A percentile compares a stretch with the other conserved stretches of the same genome.
phyloP scores from a whole-genome alignment of 2,329 filamentous ascomycete species.

The Stagonosporopsis rhizophila region DNA sequence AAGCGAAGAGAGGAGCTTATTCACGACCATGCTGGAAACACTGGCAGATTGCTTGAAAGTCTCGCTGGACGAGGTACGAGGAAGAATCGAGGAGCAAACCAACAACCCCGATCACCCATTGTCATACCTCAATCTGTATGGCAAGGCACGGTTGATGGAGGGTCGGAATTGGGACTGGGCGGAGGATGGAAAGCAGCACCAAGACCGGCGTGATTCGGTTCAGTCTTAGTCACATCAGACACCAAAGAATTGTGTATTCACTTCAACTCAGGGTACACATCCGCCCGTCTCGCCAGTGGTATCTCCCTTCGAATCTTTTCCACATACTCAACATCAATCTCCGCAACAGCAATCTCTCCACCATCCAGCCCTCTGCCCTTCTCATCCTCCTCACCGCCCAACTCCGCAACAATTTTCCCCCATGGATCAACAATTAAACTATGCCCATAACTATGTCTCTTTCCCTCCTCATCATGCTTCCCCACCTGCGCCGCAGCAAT shows the following conservation, averaged over 20 bases:
- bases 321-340: slow-evolving; percentile 62
- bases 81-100: slow-evolving; percentile 27
- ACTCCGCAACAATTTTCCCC: slow-evolving; percentile 75
- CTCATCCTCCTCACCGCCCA: slow-evolving; percentile 59
- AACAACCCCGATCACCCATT: slow-evolving; percentile 28
- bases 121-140: slow-evolving; percentile 32
- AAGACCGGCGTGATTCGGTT: slow-evolving; percentile 14
- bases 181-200: slow-evolving; percentile 8
- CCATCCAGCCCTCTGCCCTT: slow-evolving; percentile 43
- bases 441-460: slow-evolving; percentile 82
- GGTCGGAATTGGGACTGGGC: slow-evolving; percentile 28
- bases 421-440: slow-evolving; percentile 87
- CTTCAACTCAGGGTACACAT: slow-evolving; percentile 48
- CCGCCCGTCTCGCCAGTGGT: slow-evolving; percentile 63
- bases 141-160: slow-evolving; percentile 35
- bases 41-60: slow-evolving; percentile 30
- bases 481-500: slow-evolving; percentile 84
- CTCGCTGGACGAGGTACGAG: slow-evolving; percentile 30
- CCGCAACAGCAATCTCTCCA: slow-evolving; percentile 55
- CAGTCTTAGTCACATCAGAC: slow-evolving; percentile 4
- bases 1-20: slow-evolving; percentile 25
- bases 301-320: slow-evolving; percentile 63
- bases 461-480: slow-evolving; percentile 68
- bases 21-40: slow-evolving; percentile 36
- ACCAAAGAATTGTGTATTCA: neutral